Conservation (phyloP, 2,329 filamentous ascomycete species). For the Penicillium sclerotiorum region DNA sequence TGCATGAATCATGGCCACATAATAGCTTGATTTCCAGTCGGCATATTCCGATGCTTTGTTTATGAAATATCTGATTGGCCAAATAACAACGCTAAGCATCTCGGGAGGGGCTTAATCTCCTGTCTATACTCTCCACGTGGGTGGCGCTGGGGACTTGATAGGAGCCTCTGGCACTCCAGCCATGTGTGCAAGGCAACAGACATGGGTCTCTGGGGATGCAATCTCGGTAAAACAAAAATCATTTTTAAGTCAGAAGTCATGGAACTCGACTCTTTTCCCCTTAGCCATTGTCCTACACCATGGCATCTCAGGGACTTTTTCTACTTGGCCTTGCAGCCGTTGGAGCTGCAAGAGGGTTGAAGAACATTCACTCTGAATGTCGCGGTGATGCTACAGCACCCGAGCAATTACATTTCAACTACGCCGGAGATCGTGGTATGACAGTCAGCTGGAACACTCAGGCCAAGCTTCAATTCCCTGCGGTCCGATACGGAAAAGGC, state of each 20-base stretch:
- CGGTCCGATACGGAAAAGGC: slow-evolving; percentile 33
- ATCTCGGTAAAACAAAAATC: background rate
- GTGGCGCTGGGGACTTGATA: background rate
- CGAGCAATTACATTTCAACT: slow-evolving; percentile 19
- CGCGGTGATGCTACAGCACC: background rate
- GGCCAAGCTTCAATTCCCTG: slow-evolving; percentile 26
- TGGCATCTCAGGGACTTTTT: background rate
- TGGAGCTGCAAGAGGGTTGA: background rate
- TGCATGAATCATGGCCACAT: too few relatives aligned
- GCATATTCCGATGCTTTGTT: background rate
- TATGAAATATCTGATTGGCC: background rate
- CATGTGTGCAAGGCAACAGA: too few relatives aligned
- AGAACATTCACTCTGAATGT: background rate
- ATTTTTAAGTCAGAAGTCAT: background rate
- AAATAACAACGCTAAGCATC: background rate
- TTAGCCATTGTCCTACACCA: background rate
- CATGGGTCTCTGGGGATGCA: too few relatives aligned
- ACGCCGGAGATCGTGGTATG: slow-evolving; percentile 21
- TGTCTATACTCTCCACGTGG: background rate
- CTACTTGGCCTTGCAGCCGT: background rate
- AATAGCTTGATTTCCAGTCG: too few relatives aligned
- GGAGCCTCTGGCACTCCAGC: too few relatives aligned
- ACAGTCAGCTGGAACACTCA: slow-evolving; percentile 38
- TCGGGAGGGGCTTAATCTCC: background rate
- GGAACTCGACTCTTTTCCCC: background rate